Percentiles rank a stretch among this genome's conserved stretches.
phyloP scores from a whole-genome alignment of 352 stramenopile species.

The Globisporangium parvum region DNA sequence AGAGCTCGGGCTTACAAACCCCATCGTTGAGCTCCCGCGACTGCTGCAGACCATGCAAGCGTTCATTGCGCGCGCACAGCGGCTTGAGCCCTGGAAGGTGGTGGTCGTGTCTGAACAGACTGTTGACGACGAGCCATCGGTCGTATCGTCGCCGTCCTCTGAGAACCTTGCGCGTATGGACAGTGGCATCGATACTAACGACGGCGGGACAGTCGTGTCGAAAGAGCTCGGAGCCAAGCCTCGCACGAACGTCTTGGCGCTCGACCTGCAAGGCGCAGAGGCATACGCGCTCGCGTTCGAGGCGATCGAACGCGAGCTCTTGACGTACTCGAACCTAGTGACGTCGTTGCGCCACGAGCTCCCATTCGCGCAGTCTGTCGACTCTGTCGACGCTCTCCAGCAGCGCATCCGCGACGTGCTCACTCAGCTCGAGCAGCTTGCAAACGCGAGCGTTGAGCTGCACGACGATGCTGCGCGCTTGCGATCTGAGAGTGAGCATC shows the following conservation, averaged over 20 bases:
- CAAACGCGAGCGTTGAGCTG: constrained; percentile 14
- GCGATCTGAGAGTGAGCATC: constrained; percentile 7
- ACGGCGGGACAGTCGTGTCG: too few relatives aligned
- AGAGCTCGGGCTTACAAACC: constrained; percentile 25
- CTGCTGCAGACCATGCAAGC: constrained; percentile 14
- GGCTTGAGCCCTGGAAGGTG: constrained; percentile 12
- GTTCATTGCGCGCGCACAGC: constrained; percentile 16
- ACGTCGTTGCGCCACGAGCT: constrained; percentile 24
- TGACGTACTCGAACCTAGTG: constrained; percentile 18
- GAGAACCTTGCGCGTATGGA: too few relatives aligned
- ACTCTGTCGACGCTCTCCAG: constrained; percentile 22
- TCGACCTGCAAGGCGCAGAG: constrained; percentile 6
- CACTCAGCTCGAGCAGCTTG: constrained; percentile 22
- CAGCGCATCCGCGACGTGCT: constrained; percentile 20
- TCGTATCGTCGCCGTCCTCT: too few relatives aligned
- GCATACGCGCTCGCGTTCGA: constrained; percentile 19
- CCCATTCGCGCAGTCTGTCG: constrained; percentile 22
- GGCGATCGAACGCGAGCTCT: constrained; percentile 21
- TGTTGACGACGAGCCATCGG: too few relatives aligned
- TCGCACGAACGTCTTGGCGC: too few relatives aligned
- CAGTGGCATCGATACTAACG: too few relatives aligned
- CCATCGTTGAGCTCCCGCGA: constrained; percentile 24
- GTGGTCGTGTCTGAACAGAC: too few relatives aligned
- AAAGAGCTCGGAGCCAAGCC: background rate
- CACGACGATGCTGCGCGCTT: constrained; percentile 7